These are phyloP conservation scores for Taiozyma sp. DNA, from an alignment of 1,139 yeast species.

Conservation along the genomic window DNA sequence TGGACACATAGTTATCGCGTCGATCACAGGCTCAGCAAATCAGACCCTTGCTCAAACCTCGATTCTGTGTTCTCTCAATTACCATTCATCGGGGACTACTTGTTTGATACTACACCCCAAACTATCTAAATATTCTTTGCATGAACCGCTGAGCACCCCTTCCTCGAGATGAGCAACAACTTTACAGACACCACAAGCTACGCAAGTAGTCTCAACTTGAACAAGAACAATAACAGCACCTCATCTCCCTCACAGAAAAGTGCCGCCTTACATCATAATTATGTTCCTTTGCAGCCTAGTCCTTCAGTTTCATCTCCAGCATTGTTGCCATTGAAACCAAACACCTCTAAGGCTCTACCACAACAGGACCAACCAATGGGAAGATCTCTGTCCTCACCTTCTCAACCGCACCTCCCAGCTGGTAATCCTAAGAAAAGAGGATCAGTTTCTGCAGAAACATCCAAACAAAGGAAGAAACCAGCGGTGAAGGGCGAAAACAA, in stretches of 20 bases:
- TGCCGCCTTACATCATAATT: constrained; percentile 4
- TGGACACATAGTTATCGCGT: neutral
- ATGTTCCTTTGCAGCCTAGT: constrained; percentile 10
- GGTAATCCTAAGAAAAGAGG: constrained; percentile 14
- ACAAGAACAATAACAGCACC: constrained; percentile 1
- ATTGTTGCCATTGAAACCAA: neutral
- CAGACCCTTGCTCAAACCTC: no score
- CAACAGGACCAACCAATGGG: constrained; percentile 3
- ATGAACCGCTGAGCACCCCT: constrained; percentile 2
- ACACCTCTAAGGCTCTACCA: neutral
- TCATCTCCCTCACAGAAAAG: constrained; percentile 5
- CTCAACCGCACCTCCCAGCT: constrained; percentile 12
- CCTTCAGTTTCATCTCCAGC: neutral
- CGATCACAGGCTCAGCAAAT: no score
- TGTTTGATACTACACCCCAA: neutral
- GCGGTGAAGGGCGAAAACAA: neutral
- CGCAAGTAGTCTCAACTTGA: constrained; percentile 17
- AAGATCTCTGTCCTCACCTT: constrained; percentile 9
- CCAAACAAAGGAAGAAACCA: constrained; percentile 8
- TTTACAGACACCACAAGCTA: constrained; percentile 24
- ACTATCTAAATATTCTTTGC: neutral
- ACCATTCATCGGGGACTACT: no score
- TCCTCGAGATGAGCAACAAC: constrained; percentile 21
- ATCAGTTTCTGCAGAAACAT: neutral
- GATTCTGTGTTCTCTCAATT: no score